Evolutionary conservation across 352 stramenopile species (phyloP).

Genomic region (Phytopythium mirpurense): DNA sequence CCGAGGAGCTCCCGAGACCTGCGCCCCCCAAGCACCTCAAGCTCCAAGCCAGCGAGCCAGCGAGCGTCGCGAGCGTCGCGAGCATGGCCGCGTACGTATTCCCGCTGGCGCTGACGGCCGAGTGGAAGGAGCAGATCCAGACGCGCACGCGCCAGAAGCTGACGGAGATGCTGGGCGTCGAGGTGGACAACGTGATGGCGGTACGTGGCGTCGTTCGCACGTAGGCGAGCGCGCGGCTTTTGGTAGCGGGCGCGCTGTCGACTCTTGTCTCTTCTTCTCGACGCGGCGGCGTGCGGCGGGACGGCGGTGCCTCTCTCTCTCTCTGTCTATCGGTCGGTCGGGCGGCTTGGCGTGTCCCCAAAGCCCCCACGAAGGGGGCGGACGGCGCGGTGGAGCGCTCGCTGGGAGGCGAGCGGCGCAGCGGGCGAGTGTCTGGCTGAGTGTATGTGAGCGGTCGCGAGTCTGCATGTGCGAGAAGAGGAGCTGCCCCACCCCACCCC

Average conservation of each 20-base stretch:
- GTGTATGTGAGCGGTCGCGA: neutral
- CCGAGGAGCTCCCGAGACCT: too few relatives aligned
- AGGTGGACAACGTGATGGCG: constrained; percentile 84
- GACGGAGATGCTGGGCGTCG: constrained; percentile 73
- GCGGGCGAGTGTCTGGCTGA: neutral
- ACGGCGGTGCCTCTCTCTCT: neutral
- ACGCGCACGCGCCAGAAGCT: constrained; percentile 44
- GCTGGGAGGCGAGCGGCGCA: too few relatives aligned
- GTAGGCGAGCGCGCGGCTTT: too few relatives aligned
- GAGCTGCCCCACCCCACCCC: neutral
- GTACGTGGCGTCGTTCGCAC: constrained; percentile 33
- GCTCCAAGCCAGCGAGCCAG: neutral
- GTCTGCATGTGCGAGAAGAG: neutral
- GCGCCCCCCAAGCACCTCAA: too few relatives aligned
- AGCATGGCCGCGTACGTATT: constrained; percentile 54
- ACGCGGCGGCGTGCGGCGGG: neutral
- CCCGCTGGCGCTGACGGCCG: constrained; percentile 42
- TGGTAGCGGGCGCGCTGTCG: too few relatives aligned
- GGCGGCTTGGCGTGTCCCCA: too few relatives aligned
- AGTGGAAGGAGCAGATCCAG: constrained; percentile 57
- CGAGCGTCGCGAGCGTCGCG: too few relatives aligned
- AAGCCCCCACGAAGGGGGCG: too few relatives aligned
- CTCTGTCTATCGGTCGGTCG: neutral
- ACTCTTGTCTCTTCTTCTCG: constrained; percentile 5
- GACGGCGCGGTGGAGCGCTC: too few relatives aligned